Evolutionary conservation across 202 grass and related monocot genomes (phyloP), one percentile per base, ranked within the genome.

Genomic region (Musa balbisiana): DNA sequence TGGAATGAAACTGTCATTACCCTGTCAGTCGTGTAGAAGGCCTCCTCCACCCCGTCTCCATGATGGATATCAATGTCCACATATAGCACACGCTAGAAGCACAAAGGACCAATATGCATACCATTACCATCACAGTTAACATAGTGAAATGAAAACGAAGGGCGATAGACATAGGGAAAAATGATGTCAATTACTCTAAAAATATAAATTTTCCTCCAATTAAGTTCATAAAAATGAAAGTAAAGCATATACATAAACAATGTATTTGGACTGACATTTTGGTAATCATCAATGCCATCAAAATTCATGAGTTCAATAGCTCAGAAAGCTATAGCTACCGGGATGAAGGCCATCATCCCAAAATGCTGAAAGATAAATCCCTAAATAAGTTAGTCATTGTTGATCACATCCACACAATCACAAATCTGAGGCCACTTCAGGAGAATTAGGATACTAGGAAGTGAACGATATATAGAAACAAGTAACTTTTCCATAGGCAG

Each of bases 1-100:
- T 99, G 95, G 76, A 99, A 99, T 0, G 95, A 99, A 13, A 90
- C 89, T 0, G 91, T 95, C 95, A 99, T 99, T 67, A 99, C 91
- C 82, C 95, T 64, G 62, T 94, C 87, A 6, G 95, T 99, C 2
- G 87, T 99, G 79, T 99, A 99, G 75, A 99, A 99, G 2, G 95
- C 95, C 75, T 94, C 95, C 73, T 99, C 95, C 23, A 99, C 95
- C 2, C 95, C 95, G 53, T 99, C 95, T 56, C 95, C 95, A 43
- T 98, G 95, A 78, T 98, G 95, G 27, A 98, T 94, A 52, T 98
- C 94, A 49, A 98, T 94, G 69, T 98, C 95, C 0, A 98, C 83
- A 77, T 98, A 98, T 10, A 98, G 81, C 76, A 99, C 91, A 51
- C 95, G 95, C 95, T 99, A 78, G 22, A 43, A 70, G 15, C 63